A percentile compares a stretch with the other conserved stretches of the same genome.
Evolutionary conservation across 2,329 filamentous ascomycete species (phyloP).

Genomic region (Botryotinia convoluta): DNA sequence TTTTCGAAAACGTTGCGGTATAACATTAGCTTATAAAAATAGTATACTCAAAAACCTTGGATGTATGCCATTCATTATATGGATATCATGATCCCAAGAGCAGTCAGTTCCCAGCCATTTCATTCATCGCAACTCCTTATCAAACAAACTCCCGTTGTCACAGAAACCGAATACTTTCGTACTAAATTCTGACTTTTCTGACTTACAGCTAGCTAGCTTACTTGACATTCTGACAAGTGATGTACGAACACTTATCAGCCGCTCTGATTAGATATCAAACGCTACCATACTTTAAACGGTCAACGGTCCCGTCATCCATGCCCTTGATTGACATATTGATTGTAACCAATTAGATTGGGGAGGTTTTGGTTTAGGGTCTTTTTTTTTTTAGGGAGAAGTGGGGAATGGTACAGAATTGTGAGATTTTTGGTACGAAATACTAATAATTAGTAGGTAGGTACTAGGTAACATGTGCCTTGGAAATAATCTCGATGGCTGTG

Average conservation of each 20-base stretch:
- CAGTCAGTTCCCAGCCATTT: background rate
- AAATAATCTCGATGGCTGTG: constrained; percentile 2
- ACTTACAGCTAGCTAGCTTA: too few relatives aligned
- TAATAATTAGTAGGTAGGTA: too few relatives aligned
- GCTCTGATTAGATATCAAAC: background rate
- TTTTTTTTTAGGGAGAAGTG: background rate
- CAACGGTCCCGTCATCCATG: background rate
- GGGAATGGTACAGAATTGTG: background rate
- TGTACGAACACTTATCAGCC: background rate
- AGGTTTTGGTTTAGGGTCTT: too few relatives aligned
- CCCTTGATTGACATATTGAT: background rate
- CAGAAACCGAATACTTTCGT: background rate
- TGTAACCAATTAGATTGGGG: background rate
- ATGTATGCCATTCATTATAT: too few relatives aligned
- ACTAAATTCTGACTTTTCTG: background rate
- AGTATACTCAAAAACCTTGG: background rate
- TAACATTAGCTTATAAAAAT: background rate
- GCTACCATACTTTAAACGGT: background rate
- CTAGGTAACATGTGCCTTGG: background rate
- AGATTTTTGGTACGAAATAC: too few relatives aligned
- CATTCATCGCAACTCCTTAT: background rate
- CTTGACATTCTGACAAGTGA: background rate
- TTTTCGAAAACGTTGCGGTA: background rate
- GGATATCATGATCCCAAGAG: background rate
- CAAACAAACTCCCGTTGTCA: background rate